Evolutionary conservation across 1,284 basidiomycete genomes (phyloP), one percentile per base, ranked within the genome.

Genomic region (Singerocomus rubriflavus): DNA sequence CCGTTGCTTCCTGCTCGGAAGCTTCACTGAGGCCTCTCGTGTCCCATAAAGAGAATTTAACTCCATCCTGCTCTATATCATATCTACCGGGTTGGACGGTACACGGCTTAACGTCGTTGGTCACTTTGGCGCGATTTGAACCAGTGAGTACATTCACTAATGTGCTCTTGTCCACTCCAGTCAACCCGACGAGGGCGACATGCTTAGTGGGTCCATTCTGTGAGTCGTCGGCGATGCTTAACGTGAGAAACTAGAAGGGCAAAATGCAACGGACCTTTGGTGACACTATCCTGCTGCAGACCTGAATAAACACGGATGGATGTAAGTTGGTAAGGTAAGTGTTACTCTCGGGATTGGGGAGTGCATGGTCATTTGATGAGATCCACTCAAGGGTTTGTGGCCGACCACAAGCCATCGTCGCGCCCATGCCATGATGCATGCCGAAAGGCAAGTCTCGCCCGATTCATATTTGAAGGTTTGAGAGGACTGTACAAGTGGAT

Each of bases 161-260:
- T 7, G 60, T 62, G 39, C 57, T 54, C 57, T 59, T 57, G 29
- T 57, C 57, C 12, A 41, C 60, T 8, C 60, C 57, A 4, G 55
- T 57, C 21, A 38, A 10, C 32, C 59, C 56, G 12, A 58, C 56
- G 42, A 59, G 21, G 25, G 48, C 49, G 35, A 61, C 25, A 21
- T 59, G 49, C 34, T 56, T 53, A 13, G 21, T 36, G 31, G 14
- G 31, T 42, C 13, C 3, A 9, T 30, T 16, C 60, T 58, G 34
- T 46, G 21, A 21, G 21, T 35, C 13, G 31, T 44, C 11, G n/a
- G 37, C 12, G 9, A 40, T 21, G 27, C 26, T 62, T 17, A 35
- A 41, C 33, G 32, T 16, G 35, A 35, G 21, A 34, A 37, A 36
- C 36, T 4, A 11, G 8, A 31, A 31, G 14, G 38, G 25, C 29